These are phyloP conservation scores for Mycothermus thermophilus DNA, from an alignment of 495 filamentous ascomycete species.

Conservation along the genomic window DNA sequence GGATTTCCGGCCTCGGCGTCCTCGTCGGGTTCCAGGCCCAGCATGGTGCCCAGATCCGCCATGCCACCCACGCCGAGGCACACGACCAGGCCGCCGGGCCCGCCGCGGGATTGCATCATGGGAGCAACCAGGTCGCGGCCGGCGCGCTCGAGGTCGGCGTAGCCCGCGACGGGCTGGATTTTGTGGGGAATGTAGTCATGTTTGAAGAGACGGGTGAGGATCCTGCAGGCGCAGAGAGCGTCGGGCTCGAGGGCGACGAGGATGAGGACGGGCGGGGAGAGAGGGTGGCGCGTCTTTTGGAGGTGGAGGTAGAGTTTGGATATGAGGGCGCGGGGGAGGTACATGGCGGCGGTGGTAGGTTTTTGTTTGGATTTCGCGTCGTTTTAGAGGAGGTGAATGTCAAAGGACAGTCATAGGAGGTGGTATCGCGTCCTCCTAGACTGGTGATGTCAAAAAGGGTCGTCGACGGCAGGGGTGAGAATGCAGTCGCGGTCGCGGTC, in stretches of 20 bases:
- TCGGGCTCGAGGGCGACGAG: constrained; percentile 90
- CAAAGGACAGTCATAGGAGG: too few species aligned
- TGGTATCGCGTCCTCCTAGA: too few species aligned
- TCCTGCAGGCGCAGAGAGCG: constrained; percentile 88
- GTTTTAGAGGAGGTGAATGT: too few species aligned
- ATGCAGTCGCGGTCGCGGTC: too few species aligned
- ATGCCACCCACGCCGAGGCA: constrained; percentile 87
- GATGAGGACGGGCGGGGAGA: constrained; percentile 81
- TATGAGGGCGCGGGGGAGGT: constrained; percentile 81
- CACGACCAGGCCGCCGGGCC: constrained; percentile 71
- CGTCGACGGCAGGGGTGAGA: too few species aligned
- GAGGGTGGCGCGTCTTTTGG: constrained; percentile 61
- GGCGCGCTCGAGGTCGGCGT: constrained; percentile 70
- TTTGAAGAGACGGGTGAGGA: constrained; percentile 79
- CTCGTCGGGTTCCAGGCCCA: constrained; percentile 50
- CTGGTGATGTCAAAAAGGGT: too few species aligned
- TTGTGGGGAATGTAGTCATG: constrained; percentile 98
- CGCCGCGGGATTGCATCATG: constrained; percentile 69
- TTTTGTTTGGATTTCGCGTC: too few species aligned
- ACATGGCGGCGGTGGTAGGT: too few species aligned
- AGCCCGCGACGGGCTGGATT: constrained; percentile 86
- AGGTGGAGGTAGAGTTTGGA: constrained; percentile 83
- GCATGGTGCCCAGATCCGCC: constrained; percentile 63
- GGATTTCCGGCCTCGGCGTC: constrained; percentile 39
- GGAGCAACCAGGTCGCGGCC: constrained; percentile 64